Base-by-base conservation (phyloP, 345 rosid species). In the Eucalyptus cloeziana region DNA sequence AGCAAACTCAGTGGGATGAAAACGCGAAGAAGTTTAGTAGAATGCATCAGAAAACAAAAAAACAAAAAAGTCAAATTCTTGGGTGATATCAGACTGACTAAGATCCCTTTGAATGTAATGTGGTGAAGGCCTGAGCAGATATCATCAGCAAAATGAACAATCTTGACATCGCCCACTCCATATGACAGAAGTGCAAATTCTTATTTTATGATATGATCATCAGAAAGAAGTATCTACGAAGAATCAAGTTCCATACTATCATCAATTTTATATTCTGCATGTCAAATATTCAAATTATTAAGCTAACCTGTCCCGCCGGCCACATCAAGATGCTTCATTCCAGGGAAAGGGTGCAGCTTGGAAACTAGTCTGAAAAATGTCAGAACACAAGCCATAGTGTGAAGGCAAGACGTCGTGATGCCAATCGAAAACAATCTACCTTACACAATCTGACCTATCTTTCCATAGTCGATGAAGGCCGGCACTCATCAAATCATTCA, bases 291-390 rank as follows among this genome's bases (percentile, higher is more conserved):
- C 67, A 47, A 31, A 86, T 17, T 24, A 1, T 25, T 7, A 50
- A 5, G 85, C 86, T 89, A 54, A 95, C 99, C 99, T 87, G 99
- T 98, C 89, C 99, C 99, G 44, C 99, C 99, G 15, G 99, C 99
- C 88, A 98, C 99, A 92, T 98, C 99, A 92, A 96, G 97, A 93
- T 98, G 99, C 93, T 96, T 96, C 97, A 97, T 98, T 93, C 99
- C 99, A 6, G 95, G 94, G 89, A 98, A 98, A 86, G 99, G 99
- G 91, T 93, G 93, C 88, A 98, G 91, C 90, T 95, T 93, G 87
- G 96, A 96, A 86, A 98, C 98, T 85, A 98, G 93, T 92, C 99
- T 97, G 94, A 86, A 88, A 86, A 87, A 86, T 60, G 88, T 44
- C 71, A 60, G 43, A 81, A 30, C 49, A 88, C 87, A 79, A 37